These are phyloP conservation scores for Lunasporangiospora selenospora DNA, from an alignment of 192 early-diverging fungal species.

Conservation along the genomic window DNA sequence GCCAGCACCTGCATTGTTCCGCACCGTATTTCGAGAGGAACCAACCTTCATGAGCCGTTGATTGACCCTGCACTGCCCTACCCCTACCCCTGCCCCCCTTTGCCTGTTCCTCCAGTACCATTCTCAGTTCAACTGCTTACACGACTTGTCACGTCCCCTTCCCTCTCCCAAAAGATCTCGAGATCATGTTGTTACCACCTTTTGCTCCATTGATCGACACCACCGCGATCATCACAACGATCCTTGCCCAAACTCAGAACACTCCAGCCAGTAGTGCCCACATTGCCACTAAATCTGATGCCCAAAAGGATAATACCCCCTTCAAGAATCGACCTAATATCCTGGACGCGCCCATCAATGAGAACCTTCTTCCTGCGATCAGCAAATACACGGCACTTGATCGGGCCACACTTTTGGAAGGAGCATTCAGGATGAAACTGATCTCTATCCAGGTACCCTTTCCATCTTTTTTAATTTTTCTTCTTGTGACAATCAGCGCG, in stretches of 20 bases:
- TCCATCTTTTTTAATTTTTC: too few species aligned
- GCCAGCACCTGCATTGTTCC: too few species aligned
- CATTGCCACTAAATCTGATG: neutral
- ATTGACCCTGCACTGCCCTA: too few species aligned
- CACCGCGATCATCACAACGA: conserved; percentile 8
- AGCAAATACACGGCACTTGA: conserved; percentile 14
- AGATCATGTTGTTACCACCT: too few species aligned
- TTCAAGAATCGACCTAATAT: conserved; percentile 1
- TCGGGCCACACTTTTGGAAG: conserved; percentile 12
- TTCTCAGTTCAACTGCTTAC: too few species aligned
- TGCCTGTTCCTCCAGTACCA: too few species aligned
- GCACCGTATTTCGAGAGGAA: too few species aligned
- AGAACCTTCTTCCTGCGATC: conserved; percentile 3
- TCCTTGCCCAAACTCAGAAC: neutral
- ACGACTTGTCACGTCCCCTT: too few species aligned
- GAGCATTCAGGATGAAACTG: conserved; percentile 38
- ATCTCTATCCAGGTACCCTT: conserved; percentile 35
- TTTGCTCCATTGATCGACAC: conserved; percentile 27
- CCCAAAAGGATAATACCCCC: neutral
- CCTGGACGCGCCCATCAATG: conserved; percentile 12
- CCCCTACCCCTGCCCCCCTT: too few species aligned
- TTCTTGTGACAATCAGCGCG: too few species aligned
- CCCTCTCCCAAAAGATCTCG: too few species aligned
- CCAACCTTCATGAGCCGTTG: too few species aligned
- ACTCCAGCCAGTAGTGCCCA: neutral